Percentiles rank a stretch among this genome's conserved stretches.
Evolutionary conservation across 768 basidiomycete species (phyloP).

Genomic region (Phanerochaete carnosa): DNA sequence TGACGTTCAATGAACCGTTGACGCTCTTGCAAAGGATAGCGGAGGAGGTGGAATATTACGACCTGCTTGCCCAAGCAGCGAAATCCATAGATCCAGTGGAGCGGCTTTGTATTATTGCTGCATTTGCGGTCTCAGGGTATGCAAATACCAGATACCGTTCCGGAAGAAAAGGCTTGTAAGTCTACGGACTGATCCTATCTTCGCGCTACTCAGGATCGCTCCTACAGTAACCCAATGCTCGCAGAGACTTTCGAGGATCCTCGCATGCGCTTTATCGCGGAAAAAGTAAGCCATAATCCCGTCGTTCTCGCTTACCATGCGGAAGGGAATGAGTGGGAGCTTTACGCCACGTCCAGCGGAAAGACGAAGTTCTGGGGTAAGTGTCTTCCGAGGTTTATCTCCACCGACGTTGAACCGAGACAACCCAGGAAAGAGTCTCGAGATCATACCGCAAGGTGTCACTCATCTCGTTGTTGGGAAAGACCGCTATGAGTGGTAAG

Average conservation of each 20-base stretch:
- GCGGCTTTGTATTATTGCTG: conserved; percentile 73
- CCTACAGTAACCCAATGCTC: conserved; percentile 76
- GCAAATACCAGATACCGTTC: conserved; percentile 77
- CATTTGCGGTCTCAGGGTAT: conserved; percentile 83
- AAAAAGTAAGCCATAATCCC: conserved; percentile 86
- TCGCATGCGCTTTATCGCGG: conserved; percentile 79
- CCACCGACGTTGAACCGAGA: conserved; percentile 16
- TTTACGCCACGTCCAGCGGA: conserved; percentile 73
- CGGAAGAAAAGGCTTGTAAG: conserved; percentile 86
- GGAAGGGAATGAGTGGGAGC: conserved; percentile 73
- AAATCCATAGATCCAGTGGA: conserved; percentile 54
- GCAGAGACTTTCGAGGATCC: conserved; percentile 85
- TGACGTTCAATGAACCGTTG: conserved; percentile 87
- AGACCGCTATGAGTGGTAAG: conserved; percentile 70
- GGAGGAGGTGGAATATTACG: conserved; percentile 80
- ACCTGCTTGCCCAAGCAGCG: conserved; percentile 65
- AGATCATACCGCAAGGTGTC: conserved; percentile 77
- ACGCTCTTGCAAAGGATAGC: conserved; percentile 79
- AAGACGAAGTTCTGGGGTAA: conserved; percentile 90
- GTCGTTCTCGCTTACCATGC: conserved; percentile 85
- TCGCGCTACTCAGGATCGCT: neutral
- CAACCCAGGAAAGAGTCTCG: conserved; percentile 75
- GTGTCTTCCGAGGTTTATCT: conserved; percentile 26
- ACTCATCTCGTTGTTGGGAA: conserved; percentile 64
- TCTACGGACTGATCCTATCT: conserved; percentile 13